Conservation (phyloP, 2,329 filamentous ascomycete genomes). For the Diaporthe humulicola region DNA sequence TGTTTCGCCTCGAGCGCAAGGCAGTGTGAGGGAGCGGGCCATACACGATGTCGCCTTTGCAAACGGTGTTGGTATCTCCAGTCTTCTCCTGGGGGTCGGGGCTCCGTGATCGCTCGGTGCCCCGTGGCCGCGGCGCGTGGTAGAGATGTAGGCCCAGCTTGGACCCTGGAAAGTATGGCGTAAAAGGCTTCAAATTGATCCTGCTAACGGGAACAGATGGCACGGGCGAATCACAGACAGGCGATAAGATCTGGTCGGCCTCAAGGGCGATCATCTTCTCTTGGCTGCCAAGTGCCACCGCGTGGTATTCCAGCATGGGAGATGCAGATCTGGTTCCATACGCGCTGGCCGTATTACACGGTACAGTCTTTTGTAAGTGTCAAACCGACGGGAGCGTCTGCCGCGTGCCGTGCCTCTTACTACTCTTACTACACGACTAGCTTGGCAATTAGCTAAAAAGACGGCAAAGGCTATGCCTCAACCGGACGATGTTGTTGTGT, state of each 20-base stretch:
- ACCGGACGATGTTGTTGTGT: not conserved
- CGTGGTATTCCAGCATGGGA: conserved; percentile 20
- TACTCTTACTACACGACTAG: not conserved
- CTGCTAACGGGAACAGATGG: conserved; percentile 25
- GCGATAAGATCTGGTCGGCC: conserved; percentile 35
- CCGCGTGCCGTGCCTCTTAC: conserved; percentile 7
- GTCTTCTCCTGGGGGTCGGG: not conserved
- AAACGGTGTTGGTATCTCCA: conserved; percentile 18
- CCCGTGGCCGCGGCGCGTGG: not conserved
- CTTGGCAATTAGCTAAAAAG: conserved; percentile 3
- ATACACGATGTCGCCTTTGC: conserved; percentile 9
- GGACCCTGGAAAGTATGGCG: conserved; percentile 32
- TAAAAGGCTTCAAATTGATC: conserved; percentile 38
- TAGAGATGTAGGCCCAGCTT: not conserved
- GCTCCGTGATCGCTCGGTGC: conserved; percentile 27
- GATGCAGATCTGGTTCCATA: not conserved
- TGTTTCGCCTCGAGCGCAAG: conserved; percentile 2
- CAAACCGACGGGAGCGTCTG: not conserved
- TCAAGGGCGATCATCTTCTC: conserved; percentile 21
- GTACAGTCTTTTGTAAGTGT: not conserved
- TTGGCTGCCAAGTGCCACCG: not conserved
- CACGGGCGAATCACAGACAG: conserved; percentile 31
- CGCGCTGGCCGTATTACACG: not conserved
- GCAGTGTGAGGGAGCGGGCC: not conserved
- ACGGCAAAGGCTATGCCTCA: not conserved